A percentile compares a stretch with the other conserved stretches of the same genome.
Evolutionary conservation across 2,329 filamentous ascomycete genomes (phyloP).

Genomic region (Hymenoscyphus occultus): DNA sequence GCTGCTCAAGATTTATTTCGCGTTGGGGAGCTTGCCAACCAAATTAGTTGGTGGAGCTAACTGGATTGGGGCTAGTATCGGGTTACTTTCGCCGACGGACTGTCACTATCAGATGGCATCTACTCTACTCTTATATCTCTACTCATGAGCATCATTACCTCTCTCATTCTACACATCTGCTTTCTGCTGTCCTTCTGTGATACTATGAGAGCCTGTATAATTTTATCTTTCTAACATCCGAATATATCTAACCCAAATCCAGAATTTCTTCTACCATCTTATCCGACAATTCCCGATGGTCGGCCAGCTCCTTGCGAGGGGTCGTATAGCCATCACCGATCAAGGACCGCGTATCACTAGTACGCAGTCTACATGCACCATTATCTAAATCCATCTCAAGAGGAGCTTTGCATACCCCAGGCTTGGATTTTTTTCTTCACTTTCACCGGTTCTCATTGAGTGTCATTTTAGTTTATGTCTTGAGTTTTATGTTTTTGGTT

Average conservation of each 20-base stretch:
- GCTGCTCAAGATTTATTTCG: slow-evolving; percentile 1
- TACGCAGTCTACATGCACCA: too few relatives aligned
- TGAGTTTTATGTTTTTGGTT: too few relatives aligned
- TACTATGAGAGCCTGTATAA: neutral
- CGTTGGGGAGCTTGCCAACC: too few relatives aligned
- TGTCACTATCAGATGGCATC: neutral
- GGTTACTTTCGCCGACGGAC: neutral
- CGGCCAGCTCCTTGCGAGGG: too few relatives aligned
- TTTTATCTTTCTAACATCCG: neutral
- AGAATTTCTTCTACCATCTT: neutral
- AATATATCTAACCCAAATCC: neutral
- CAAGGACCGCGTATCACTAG: too few relatives aligned
- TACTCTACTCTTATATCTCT: neutral
- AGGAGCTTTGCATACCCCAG: too few relatives aligned
- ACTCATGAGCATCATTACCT: neutral
- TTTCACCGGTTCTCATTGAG: too few relatives aligned
- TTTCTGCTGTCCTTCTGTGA: neutral
- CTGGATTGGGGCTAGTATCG: neutral
- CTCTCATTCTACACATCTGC: neutral
- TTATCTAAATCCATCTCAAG: too few relatives aligned
- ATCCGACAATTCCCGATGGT: slow-evolving; percentile 4
- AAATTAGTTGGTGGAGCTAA: neutral
- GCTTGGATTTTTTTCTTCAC: too few relatives aligned
- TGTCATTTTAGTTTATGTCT: too few relatives aligned
- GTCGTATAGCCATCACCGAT: too few relatives aligned